Evolutionary conservation across 495 filamentous ascomycete genomes (phyloP), one percentile per base, ranked within the genome.

Genomic region (Neurospora sp.): DNA sequence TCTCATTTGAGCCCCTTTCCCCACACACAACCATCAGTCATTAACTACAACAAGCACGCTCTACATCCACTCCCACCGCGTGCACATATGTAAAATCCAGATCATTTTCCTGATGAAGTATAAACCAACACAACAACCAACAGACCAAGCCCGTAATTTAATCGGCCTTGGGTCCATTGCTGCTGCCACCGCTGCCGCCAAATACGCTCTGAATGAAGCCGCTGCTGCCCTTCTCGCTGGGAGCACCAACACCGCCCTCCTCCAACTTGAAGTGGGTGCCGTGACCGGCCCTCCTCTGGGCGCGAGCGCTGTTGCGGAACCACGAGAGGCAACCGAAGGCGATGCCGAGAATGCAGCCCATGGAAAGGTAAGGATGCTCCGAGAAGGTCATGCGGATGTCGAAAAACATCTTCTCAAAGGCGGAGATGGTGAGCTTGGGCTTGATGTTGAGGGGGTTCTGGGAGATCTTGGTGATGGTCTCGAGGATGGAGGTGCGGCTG

Each of bases 401-500:
- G 82, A 95, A 96, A 81, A 95, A 91, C 65, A 95, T 82, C 71
- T 90, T 89, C 80, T 93, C 90, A 71, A 97, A 83, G 39, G 85
- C 84, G 70, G 91, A 90, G 74, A 93, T 90, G 68, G 94, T 94
- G 53, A 93, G 93, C 84, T 97, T 99, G 16, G 93, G 87, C 74
- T 88, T 90, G 76, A 99, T 90, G 79, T 94, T 92, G 44, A 94
- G 90, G 17, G 94, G 93, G 68, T 86, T 88, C 17, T 86, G 82
- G 4, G 86, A 84, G 73, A 89, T 90, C 75, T 96, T 93, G 74
- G 89, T 91, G 73, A 98, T 87, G 68, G 95, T 98, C 82, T 98
- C 96, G 41, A 97, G 90, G 78, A 99, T 99, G 8, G 93, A 95
- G 7, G 95, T 96, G 69, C 96, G 92, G 7, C 92, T 95, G 45